Conservation (phyloP, 2,329 filamentous ascomycete species). For the Paraconiothyrium brasiliense region DNA sequence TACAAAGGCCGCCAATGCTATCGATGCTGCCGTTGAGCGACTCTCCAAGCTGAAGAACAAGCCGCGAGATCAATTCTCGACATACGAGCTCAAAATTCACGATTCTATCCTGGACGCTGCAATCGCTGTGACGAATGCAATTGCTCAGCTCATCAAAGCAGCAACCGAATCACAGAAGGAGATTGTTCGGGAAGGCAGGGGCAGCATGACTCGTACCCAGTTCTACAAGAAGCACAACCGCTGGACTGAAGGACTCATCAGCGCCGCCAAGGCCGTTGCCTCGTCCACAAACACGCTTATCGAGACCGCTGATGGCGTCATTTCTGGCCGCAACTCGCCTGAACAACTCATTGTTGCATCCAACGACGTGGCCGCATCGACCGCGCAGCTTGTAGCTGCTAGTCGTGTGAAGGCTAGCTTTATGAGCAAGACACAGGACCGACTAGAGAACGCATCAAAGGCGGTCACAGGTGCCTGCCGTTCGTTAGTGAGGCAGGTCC, state of each 20-base stretch:
- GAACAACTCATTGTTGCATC: conserved; percentile 98
- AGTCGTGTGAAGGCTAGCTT: conserved; percentile 96
- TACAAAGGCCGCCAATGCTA: conserved; percentile 92
- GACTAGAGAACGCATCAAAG: conserved; percentile 88
- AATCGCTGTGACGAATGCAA: conserved; percentile 91
- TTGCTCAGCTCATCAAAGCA: conserved; percentile 92
- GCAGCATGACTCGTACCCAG: conserved; percentile 84
- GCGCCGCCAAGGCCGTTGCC: conserved; percentile 94
- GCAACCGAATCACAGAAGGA: conserved; percentile 93
- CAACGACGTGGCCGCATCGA: conserved; percentile 95
- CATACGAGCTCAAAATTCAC: conserved; percentile 95
- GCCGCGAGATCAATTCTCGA: conserved; percentile 93
- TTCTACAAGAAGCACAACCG: conserved; percentile 99
- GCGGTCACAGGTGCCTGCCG: conserved; percentile 91
- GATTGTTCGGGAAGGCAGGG: conserved; percentile 92
- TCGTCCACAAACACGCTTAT: conserved; percentile 94
- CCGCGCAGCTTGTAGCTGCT: conserved; percentile 94
- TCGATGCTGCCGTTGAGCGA: conserved; percentile 88
- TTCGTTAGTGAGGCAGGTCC: conserved; percentile 88
- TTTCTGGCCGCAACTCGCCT: conserved; percentile 88
- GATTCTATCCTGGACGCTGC: conserved; percentile 94
- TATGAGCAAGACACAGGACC: conserved; percentile 97
- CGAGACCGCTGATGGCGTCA: conserved; percentile 95
- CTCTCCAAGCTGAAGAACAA: conserved; percentile 94
- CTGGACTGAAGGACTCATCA: conserved; percentile 98